Base-by-base conservation (phyloP, 306 rosid species). In the Gastrolobium bilobum region DNA sequence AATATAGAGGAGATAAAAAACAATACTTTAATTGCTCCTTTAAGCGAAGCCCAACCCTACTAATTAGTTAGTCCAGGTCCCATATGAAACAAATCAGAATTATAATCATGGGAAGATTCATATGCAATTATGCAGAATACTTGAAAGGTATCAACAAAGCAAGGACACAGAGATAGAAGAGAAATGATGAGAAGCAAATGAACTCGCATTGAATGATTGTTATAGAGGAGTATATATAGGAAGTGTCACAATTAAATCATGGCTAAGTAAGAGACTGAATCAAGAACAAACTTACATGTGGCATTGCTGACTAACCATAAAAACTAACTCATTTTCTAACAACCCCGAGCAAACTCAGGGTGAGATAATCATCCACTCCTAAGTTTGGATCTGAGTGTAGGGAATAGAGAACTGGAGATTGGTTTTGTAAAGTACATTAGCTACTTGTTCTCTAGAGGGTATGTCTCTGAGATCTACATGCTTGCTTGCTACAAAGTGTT, bases 161-260 rank as follows among this genome's bases (percentile, higher is more conserved):
- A 3, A 1, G 6, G 0, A 9, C 31, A n/a, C 30, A 33, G 43
- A 6, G 1, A 34, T 37, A 3, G 44, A 40, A 15, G 50, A 14
- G n/a, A 39, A 15, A 63, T 38, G 15, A 44, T 35, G 68, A 37
- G 68, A 62, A 61, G 68, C 47, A 62, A 63, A 63, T 39, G 4
- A 38, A 15, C 50, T 63, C 14, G 38, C 14, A 4, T n/a, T 7
- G 4, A 20, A 20, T 20, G 26, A 20, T 20, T 20, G 26, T 20
- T 20, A 20, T 20, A 20, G 1, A 20, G 26, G 26, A 20, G 35
- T 7, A 14, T 39, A 34, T 11, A 34, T 34, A 60, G 65, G 26
- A 35, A 56, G 6, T 10, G 38, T 29, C 20, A 57, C 14, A 1
- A 30, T 29, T 30, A 46, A 9, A 43, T 56, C 10, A 56, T 26